These are phyloP conservation scores for Aspergillus ruber DNA, from an alignment of 2,329 filamentous ascomycete species.

Conservation along the genomic window DNA sequence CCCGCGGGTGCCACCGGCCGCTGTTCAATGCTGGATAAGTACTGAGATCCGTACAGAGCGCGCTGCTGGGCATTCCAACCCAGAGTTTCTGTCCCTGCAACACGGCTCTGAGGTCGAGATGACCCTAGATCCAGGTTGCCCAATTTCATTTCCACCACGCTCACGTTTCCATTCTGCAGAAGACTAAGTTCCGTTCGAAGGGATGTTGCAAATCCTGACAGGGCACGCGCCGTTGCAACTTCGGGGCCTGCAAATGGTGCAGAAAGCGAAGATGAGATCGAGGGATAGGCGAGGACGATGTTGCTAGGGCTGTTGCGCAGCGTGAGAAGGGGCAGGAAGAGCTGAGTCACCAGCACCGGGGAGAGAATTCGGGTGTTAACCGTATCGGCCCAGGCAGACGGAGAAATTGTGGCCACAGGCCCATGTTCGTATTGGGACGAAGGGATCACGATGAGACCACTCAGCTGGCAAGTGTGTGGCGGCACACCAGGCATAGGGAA, in stretches of 20 bases:
- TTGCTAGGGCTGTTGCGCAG: conserved; percentile 50
- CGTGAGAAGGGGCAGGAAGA: conserved; percentile 73
- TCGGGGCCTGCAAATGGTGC: conserved; percentile 60
- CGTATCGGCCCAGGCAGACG: conserved; percentile 78
- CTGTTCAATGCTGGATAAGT: conserved; percentile 39
- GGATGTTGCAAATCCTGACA: conserved; percentile 79
- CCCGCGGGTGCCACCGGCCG: conserved; percentile 33
- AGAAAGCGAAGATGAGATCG: conserved; percentile 39
- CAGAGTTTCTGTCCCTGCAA: conserved; percentile 48
- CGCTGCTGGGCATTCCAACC: conserved; percentile 55
- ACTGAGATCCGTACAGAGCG: conserved; percentile 40
- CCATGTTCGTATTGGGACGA: conserved; percentile 71
- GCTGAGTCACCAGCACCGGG: conserved; percentile 80
- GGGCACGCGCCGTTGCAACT: conserved; percentile 73
- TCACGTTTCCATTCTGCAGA: conserved; percentile 54
- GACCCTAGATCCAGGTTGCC: conserved; percentile 82
- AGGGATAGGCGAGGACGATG: conserved; percentile 40
- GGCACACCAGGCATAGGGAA: conserved; percentile 68
- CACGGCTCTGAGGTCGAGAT: conserved; percentile 38
- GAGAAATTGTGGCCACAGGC: conserved; percentile 76
- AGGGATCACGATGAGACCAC: conserved; percentile 76
- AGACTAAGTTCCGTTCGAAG: conserved; percentile 72
- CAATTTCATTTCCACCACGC: conserved; percentile 80
- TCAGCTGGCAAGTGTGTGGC: conserved; percentile 68
- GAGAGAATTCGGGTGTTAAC: conserved; percentile 88